A percentile compares a stretch with the other conserved stretches of the same genome.
Conservation (phyloP, 1,284 basidiomycete species). For the Rhodotorula sp. region DNA sequence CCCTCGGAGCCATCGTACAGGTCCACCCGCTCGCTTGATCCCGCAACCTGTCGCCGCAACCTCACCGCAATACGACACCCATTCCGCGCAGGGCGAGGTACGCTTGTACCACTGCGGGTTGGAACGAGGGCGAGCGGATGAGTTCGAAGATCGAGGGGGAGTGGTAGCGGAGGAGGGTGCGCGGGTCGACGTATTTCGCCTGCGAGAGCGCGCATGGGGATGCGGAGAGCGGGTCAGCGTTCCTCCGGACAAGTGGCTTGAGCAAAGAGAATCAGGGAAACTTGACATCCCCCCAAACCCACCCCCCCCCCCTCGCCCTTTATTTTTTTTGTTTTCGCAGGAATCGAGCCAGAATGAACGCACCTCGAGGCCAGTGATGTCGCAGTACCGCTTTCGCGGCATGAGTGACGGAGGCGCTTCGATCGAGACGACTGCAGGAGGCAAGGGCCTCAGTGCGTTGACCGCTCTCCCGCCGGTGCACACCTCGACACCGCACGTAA, state of each 20-base stretch:
- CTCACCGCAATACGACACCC: constrained; percentile 37
- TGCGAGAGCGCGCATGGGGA: background rate
- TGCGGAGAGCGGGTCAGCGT: background rate
- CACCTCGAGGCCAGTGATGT: constrained; percentile 53
- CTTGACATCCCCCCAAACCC: too few species aligned
- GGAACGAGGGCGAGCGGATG: constrained; percentile 36
- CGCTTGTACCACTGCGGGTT: constrained; percentile 42
- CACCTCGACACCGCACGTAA: too few species aligned
- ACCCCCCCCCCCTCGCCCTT: too few species aligned
- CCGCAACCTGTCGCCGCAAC: too few species aligned
- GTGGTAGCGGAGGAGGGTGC: constrained; percentile 43
- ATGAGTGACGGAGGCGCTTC: constrained; percentile 15
- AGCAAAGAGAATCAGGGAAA: background rate
- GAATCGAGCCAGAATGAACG: background rate
- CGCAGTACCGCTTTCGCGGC: constrained; percentile 51
- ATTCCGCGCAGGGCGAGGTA: constrained; percentile 40
- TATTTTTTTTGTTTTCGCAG: too few species aligned
- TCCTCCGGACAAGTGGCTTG: background rate
- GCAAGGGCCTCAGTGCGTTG: too few species aligned
- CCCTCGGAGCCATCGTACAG: too few species aligned
- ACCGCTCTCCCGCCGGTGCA: too few species aligned
- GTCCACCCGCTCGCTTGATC: too few species aligned
- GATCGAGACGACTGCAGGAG: constrained; percentile 8
- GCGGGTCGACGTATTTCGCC: constrained; percentile 44
- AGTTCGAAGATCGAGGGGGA: constrained; percentile 44